phyloP scores from a whole-genome alignment of 176 grass and related monocot genomes.

The Poa annua region DNA sequence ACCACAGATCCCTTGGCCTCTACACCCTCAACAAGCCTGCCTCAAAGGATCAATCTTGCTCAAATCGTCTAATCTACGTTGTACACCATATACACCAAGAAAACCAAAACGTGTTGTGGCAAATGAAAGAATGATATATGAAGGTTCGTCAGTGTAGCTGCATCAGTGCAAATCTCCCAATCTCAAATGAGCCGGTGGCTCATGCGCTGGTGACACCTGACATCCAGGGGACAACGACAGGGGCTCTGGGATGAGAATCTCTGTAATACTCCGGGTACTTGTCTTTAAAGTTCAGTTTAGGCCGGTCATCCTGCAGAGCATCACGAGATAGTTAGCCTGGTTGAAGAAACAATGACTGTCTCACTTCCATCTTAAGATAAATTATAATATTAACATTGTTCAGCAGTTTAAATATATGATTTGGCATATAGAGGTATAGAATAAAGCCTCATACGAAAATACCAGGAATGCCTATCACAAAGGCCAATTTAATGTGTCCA shows the following conservation, averaged over 20 bases:
- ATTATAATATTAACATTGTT: background rate
- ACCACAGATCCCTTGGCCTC: conserved; percentile 13
- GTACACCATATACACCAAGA: conserved; percentile 45
- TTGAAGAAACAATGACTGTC: background rate
- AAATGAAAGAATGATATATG: conserved; percentile 27
- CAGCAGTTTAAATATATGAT: background rate
- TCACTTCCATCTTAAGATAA: background rate
- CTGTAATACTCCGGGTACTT: conserved; percentile 87
- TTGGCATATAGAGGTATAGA: background rate
- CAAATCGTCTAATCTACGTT: conserved; percentile 53
- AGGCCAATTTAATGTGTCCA: background rate
- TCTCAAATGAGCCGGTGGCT: conserved; percentile 17
- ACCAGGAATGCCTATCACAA: conserved; percentile 7
- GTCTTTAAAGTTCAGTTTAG: conserved; percentile 76
- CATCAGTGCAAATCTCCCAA: background rate
- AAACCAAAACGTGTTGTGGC: conserved; percentile 36
- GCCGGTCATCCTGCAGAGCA: conserved; percentile 69
- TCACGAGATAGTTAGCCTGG: background rate
- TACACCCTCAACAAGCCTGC: conserved; percentile 28
- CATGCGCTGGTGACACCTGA: conserved; percentile 70
- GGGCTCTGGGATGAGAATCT: conserved; percentile 76
- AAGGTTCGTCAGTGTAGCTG: conserved; percentile 24
- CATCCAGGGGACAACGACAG: conserved; percentile 88
- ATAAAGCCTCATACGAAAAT: background rate
- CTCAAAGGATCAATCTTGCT: conserved; percentile 30